Evolutionary conservation across 208 protist genomes (phyloP).

Genomic region (Herpetomonas tarakana): DNA sequence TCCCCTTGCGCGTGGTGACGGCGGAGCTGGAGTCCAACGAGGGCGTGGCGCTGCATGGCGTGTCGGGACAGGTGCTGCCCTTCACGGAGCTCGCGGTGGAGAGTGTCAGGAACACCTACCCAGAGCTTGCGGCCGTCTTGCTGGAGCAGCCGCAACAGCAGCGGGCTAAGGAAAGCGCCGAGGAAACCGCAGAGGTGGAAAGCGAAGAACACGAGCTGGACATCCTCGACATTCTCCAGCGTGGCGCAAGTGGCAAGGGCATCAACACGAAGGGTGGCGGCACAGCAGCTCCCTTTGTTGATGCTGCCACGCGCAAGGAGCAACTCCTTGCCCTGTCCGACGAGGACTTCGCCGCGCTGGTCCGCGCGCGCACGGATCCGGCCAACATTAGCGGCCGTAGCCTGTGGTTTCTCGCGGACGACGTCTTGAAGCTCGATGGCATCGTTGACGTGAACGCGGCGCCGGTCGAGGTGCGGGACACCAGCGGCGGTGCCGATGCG

Average conservation of each 20-base stretch:
- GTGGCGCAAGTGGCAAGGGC: too few species aligned
- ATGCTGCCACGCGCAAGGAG: constrained; percentile 12
- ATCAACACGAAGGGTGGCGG: constrained; percentile 2
- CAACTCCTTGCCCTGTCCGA: constrained; percentile 6
- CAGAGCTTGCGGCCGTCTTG: constrained; percentile 20
- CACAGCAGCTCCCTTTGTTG: constrained; percentile 9
- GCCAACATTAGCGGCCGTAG: constrained; percentile 16
- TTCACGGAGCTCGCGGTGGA: constrained; percentile 27
- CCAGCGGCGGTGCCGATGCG: too few species aligned
- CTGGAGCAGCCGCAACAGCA: background rate
- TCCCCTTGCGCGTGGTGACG: constrained; percentile 34
- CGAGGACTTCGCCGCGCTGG: constrained; percentile 1
- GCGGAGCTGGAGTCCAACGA: constrained; percentile 33
- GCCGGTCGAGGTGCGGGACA: constrained; percentile 59
- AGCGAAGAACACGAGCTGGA: background rate
- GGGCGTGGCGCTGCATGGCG: constrained; percentile 45
- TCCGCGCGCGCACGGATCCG: constrained; percentile 14
- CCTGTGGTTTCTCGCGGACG: constrained; percentile 66
- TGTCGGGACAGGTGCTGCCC: constrained; percentile 34
- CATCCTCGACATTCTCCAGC: too few species aligned
- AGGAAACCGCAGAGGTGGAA: too few species aligned
- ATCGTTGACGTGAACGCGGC: constrained; percentile 76
- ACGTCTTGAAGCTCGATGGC: constrained; percentile 55
- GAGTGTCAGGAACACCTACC: constrained; percentile 14
- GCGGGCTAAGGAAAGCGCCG: too few species aligned